Percentiles rank a stretch among this genome's conserved stretches.
These are phyloP conservation scores for Myxozyma melibiosi DNA, from an alignment of 805 yeast species.

Conservation along the genomic window DNA sequence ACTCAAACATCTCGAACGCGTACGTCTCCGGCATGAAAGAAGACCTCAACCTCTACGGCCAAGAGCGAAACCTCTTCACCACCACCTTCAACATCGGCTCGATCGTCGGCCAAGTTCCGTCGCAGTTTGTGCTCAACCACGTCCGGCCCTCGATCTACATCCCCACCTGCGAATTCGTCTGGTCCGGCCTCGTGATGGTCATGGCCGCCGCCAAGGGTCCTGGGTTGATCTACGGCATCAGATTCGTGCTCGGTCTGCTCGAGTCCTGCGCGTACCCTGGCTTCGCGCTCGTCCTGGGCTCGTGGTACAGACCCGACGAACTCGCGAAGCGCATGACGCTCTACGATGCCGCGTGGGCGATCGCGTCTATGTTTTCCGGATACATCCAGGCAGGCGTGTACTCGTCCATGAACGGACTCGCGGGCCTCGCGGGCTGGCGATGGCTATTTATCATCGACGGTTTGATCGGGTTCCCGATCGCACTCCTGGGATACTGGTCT, in stretches of 20 bases:
- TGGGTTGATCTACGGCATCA: conserved; percentile 52
- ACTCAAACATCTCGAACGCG: conserved; percentile 62
- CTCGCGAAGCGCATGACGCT: conserved; percentile 42
- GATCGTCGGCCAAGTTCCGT: conserved; percentile 17
- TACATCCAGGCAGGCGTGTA: conserved; percentile 52
- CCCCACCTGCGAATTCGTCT: conserved; percentile 19
- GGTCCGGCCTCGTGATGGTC: conserved; percentile 15
- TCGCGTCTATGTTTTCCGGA: conserved; percentile 43
- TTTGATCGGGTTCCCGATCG: conserved; percentile 47
- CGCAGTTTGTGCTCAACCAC: conserved; percentile 14
- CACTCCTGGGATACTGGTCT: conserved; percentile 41
- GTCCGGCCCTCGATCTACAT: conserved; percentile 24
- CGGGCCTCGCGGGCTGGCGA: conserved; percentile 45
- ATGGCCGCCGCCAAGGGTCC: conserved; percentile 18
- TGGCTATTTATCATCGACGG: conserved; percentile 73
- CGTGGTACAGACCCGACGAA: conserved; percentile 60
- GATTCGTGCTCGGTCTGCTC: conserved; percentile 68
- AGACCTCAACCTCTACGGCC: conserved; percentile 59
- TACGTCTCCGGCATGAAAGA: conserved; percentile 65
- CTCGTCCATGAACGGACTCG: conserved; percentile 33
- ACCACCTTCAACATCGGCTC: conserved; percentile 22
- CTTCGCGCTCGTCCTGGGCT: conserved; percentile 45
- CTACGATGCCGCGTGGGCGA: conserved; percentile 7
- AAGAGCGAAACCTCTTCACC: conserved; percentile 55
- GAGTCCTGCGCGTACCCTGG: conserved; percentile 49